Conservation (phyloP, 2,329 filamentous ascomycete species). For the Xenoacremonium recifei region DNA sequence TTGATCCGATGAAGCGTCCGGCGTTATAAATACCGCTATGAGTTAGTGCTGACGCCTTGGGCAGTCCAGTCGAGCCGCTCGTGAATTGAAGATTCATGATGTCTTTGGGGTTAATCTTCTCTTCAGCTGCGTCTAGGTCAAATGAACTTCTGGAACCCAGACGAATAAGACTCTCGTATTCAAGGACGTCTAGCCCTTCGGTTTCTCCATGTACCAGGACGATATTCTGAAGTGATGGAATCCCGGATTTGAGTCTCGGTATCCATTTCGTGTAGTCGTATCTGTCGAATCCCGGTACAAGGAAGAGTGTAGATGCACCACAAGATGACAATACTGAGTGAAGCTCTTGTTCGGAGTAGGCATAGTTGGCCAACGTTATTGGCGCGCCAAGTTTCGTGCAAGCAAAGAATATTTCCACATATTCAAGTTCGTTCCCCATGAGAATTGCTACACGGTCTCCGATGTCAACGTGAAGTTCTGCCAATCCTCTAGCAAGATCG, state of each 20-base stretch:
- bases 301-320: neutral
- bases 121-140: neutral
- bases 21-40: neutral
- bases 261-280: neutral
- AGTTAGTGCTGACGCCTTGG: neutral
- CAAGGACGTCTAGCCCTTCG: neutral
- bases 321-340: neutral
- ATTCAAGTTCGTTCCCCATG: neutral
- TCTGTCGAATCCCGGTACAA: neutral
- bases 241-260: neutral
- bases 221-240: neutral
- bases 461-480: neutral
- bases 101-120: neutral
- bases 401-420: neutral
- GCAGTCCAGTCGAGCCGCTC: neutral
- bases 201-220: neutral
- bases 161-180: neutral
- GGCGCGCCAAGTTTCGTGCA: neutral
- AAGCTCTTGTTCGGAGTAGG: neutral
- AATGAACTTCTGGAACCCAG: neutral
- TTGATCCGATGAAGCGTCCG: neutral
- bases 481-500: neutral
- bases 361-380: neutral
- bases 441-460: neutral
- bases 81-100: slow-evolving; percentile 1